Conservation (phyloP, 2,329 filamentous ascomycete species). For the Alternaria tenuissima region DNA sequence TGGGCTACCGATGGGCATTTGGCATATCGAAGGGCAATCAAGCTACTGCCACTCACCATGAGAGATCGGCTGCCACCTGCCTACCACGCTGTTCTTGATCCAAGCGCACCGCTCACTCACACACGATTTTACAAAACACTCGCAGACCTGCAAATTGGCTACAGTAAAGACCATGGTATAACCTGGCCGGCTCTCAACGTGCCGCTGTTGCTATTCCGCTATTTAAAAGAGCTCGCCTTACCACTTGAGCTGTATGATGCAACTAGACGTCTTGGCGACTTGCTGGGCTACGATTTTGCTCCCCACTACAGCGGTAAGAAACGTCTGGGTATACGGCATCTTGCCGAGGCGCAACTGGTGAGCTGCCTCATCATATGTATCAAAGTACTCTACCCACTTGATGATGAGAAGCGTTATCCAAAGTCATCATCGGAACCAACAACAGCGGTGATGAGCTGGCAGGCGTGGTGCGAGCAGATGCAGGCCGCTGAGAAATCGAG, state of each 20-base stretch:
- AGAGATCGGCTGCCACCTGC: conserved; percentile 68
- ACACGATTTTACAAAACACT: conserved; percentile 72
- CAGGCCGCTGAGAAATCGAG: conserved; percentile 6
- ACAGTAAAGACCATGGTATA: conserved; percentile 73
- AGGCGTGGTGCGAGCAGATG: conserved; percentile 63
- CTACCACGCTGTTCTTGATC: conserved; percentile 68
- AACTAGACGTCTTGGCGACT: conserved; percentile 64
- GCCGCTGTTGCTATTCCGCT: conserved; percentile 72
- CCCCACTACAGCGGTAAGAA: conserved; percentile 57
- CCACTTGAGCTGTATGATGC: conserved; percentile 74
- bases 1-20: conserved; percentile 75
- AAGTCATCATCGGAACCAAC: conserved; percentile 64
- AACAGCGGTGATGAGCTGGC: conserved; percentile 74
- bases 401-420: conserved; percentile 63
- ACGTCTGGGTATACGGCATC: conserved; percentile 45
- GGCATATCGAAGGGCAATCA: conserved; percentile 72
- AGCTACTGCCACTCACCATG: conserved; percentile 69
- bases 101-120: conserved; percentile 55
- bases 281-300: conserved; percentile 63
- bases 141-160: conserved; percentile 69
- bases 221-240: conserved; percentile 74
- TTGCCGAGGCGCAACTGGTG: conserved; percentile 76
- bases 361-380: conserved; percentile 76
- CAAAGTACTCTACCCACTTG: conserved; percentile 82
- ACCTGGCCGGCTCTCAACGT: conserved; percentile 76